Base-by-base conservation (phyloP, 2,329 filamentous ascomycete genomes). In the Sporothrix schenckii region DNA sequence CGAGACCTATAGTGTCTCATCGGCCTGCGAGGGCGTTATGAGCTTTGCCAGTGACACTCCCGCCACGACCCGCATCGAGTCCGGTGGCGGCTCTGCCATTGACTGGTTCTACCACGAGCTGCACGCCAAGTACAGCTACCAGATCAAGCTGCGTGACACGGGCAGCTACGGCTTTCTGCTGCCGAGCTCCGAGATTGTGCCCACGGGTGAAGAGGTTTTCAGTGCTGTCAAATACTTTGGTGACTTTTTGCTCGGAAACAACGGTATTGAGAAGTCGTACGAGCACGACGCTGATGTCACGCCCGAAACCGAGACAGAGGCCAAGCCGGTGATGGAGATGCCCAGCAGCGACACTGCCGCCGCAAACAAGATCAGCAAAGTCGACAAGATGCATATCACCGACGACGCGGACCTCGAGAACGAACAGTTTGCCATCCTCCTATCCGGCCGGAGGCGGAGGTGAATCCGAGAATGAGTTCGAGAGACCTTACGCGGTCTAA, bases 51-150 rank as follows among this genome's bases (percentile, higher is more conserved):
- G 94, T 77, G 87, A 86, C 0, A 93, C 93, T 49, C 13, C 19
- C 10, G 94, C 94, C 1, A 97, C 27, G 4, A 74, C 78, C 3
- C 83, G 88, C 52, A 87, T 94, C 73, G 92, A 95, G 77, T 87
- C 87, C 0, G 88, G 90, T 3, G 94, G 94, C 52, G 94, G 94
- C 2, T 94, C 92, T 65, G 92, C 92, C 1, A 88, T 98, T 54
- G 95, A 98, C 80, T 98, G 92, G 89, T 97, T 99, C 80, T 97
- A 97, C 78, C 92, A 97, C 75, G 91, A 96, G 76, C 81, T 98
- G 72, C 83, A 86, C 61, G 92, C 94, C 21, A 89, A 88, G 73
- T 97, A 92, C 78, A 92, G 93, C 71, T 98, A 96, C 79, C 95
- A 98, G 83, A 91, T 95, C 80, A 98, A 98, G 81, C 83, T 99